A percentile compares a stretch with the other conserved stretches of the same genome.
Evolutionary conservation across 1,139 yeast genomes (phyloP).

Genomic region (Suhomyces choctaworum): DNA sequence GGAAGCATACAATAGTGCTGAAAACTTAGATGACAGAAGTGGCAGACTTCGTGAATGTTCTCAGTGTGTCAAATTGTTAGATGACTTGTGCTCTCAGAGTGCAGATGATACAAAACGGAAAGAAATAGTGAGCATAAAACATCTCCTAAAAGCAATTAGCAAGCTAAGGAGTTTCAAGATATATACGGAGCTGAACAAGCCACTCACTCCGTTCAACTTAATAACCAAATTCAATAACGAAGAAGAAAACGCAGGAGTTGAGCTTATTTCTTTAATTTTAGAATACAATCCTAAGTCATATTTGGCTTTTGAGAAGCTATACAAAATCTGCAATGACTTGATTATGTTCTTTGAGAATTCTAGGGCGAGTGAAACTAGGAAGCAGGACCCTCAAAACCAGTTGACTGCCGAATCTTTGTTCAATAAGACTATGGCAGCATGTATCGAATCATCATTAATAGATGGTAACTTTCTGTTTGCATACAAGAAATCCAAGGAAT

Average conservation of each 20-base stretch:
- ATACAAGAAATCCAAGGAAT: slow-evolving; percentile 34
- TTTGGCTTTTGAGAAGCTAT: slow-evolving; percentile 45
- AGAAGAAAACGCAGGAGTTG: slow-evolving; percentile 15
- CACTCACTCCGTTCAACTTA: slow-evolving; percentile 32
- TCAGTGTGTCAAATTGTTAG: slow-evolving; percentile 41
- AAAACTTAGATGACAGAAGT: slow-evolving; percentile 47
- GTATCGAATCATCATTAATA: slow-evolving; percentile 59
- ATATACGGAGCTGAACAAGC: slow-evolving; percentile 31
- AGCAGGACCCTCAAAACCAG: background rate
- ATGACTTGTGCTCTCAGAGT: slow-evolving; percentile 17
- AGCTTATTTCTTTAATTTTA: slow-evolving; percentile 39
- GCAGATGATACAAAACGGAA: slow-evolving; percentile 16
- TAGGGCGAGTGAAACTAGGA: background rate
- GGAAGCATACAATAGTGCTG: slow-evolving; percentile 52
- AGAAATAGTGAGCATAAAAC: slow-evolving; percentile 28
- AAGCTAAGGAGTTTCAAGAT: slow-evolving; percentile 38
- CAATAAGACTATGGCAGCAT: slow-evolving; percentile 45
- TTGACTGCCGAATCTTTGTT: slow-evolving; percentile 16
- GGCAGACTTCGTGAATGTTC: slow-evolving; percentile 48
- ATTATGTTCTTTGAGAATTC: slow-evolving; percentile 27
- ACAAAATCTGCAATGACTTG: slow-evolving; percentile 43
- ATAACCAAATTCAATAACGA: slow-evolving; percentile 22
- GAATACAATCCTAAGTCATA: slow-evolving; percentile 60
- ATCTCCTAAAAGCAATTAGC: slow-evolving; percentile 29
- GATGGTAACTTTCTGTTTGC: slow-evolving; percentile 58